These are phyloP conservation scores for Colletotrichum sidae DNA, from an alignment of 2,329 filamentous ascomycete species.

Conservation along the genomic window DNA sequence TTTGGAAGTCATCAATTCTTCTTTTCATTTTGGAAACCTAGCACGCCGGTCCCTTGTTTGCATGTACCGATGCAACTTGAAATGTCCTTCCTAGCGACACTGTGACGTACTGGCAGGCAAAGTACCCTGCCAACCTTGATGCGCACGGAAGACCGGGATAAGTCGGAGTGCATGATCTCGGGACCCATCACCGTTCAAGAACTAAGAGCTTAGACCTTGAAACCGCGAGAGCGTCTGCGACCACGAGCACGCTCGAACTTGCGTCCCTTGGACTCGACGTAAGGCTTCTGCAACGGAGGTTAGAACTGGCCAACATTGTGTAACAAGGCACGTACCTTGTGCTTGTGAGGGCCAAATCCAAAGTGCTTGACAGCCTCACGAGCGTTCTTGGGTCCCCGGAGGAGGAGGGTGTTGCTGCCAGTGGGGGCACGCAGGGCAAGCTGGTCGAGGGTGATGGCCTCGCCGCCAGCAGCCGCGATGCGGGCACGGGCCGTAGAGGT, in stretches of 20 bases:
- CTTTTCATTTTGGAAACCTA: constrained; percentile 51
- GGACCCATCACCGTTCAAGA: constrained; percentile 4
- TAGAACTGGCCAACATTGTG: constrained; percentile 42
- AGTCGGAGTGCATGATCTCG: constrained; percentile 1
- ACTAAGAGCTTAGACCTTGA: constrained; percentile 89
- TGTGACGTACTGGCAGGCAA: constrained; percentile 27
- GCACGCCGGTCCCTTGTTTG: constrained; percentile 51
- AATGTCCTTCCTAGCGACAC: too few species aligned
- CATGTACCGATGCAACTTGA: too few species aligned
- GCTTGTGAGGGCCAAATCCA: constrained; percentile 95
- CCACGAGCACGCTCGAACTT: constrained; percentile 99
- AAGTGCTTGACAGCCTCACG: constrained; percentile 99
- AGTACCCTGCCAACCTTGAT: constrained; percentile 47
- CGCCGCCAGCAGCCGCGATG: constrained; percentile 92
- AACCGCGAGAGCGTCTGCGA: constrained; percentile 97
- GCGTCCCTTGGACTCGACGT: constrained; percentile 97
- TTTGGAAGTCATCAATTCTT: constrained; percentile 37
- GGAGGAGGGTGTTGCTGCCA: constrained; percentile 94
- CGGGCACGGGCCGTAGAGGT: constrained; percentile 95
- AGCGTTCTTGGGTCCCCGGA: constrained; percentile 98
- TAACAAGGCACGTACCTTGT: constrained; percentile 76
- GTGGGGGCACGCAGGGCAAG: constrained; percentile 95
- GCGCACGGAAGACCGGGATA: too few species aligned
- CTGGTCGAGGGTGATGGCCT: constrained; percentile 96
- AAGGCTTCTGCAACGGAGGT: constrained; percentile 79